Evolutionary conservation across 208 protist species (phyloP), one percentile per base, ranked within the genome.

Genomic region (Leishmania tarentolae): DNA sequence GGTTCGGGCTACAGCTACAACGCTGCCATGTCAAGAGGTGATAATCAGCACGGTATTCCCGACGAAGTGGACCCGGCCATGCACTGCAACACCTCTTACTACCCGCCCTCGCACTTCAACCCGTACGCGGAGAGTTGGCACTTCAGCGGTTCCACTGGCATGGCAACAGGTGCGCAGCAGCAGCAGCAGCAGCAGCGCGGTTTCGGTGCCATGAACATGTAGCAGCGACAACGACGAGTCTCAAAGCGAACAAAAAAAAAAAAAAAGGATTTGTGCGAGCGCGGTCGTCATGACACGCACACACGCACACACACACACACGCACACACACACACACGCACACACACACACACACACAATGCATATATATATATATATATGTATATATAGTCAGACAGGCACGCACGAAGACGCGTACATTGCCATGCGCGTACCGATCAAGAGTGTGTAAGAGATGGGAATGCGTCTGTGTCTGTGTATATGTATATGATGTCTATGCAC

Each of bases 51-150:
- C 40, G 42, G 28, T 42, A 66, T 53, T 21, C 37, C 63, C 2
- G 57, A 69, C 28, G 82, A 76, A 50, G 66, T 77, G 82, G 82
- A 78, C 40, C 35, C 24, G 47, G 31, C 46, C 63, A 57, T 35
- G 56, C 57, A 80, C 75, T 59, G 65, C 44, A 79, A 76, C 80
- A n/a, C 13, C 15, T 35, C n/a, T 47, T 80, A 76, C 76, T 68
- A 78, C 57, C 50, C 57, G 42, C 31, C 68, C 75, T 84, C 81
- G 37, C 80, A 84, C 75, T 80, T 85, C 61, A 85, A 85, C 70
- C 81, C 81, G 44, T 85, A 85, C 56, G 81, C 81, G 42, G 71
- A 85, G 42, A 81, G 81, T 40, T 85, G 81, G 81, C 66, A 72
- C 42, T 80, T 78, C 63, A 85, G 46, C 76, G 81, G 76, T 24